Evolutionary conservation across 768 basidiomycete genomes (phyloP).

Genomic region (Gymnopilus dilepis): DNA sequence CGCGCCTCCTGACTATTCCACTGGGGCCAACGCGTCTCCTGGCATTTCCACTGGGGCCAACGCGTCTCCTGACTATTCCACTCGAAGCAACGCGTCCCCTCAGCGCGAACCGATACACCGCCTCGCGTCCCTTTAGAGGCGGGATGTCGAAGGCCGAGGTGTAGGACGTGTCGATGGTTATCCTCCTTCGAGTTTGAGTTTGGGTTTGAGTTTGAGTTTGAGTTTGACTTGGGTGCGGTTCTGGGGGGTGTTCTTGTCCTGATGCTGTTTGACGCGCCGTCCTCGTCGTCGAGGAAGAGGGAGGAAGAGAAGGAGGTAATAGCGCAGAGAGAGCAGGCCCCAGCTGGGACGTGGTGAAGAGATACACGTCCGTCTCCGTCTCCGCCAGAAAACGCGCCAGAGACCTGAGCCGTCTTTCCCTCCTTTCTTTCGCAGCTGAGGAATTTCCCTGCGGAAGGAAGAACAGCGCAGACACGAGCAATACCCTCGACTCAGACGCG

Average conservation of each 20-base stretch:
- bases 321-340: constrained; percentile 36
- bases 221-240: too few relatives aligned
- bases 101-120: constrained; percentile 33
- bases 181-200: too few relatives aligned
- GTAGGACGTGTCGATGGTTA: constrained; percentile 53
- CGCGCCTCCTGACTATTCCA: too few relatives aligned
- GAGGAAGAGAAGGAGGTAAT: too few relatives aligned
- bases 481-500: constrained; percentile 34
- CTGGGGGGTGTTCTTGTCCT: too few relatives aligned
- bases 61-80: too few relatives aligned
- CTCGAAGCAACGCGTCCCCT: too few relatives aligned
- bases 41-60: too few relatives aligned
- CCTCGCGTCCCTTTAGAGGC: constrained; percentile 41
- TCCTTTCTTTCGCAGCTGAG: background rate
- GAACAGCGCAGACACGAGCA: constrained; percentile 61
- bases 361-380: constrained; percentile 55
- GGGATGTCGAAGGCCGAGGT: constrained; percentile 52
- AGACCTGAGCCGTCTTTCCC: background rate
- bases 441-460: constrained; percentile 33
- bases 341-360: constrained; percentile 52
- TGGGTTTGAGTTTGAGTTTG: too few relatives aligned
- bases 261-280: too few relatives aligned
- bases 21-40: too few relatives aligned
- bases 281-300: constrained; percentile 33
- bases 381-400: constrained; percentile 30